These are phyloP conservation scores for Peltaster fructicola DNA, from an alignment of 2,329 filamentous ascomycete species.

Conservation along the genomic window DNA sequence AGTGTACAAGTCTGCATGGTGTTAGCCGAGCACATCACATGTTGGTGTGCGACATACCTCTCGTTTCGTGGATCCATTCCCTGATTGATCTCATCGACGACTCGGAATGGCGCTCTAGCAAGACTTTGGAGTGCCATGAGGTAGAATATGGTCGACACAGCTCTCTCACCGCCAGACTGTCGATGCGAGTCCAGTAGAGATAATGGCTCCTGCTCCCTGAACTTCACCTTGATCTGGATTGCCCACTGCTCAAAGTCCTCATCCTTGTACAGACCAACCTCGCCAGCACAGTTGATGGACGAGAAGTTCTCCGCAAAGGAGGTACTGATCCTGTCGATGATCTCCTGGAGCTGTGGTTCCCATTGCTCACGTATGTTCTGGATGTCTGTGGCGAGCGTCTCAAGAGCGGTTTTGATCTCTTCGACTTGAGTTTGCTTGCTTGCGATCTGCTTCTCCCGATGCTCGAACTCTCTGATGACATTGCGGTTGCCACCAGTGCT, in stretches of 20 bases:
- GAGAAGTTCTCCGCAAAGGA: constrained; percentile 89
- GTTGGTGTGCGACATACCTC: constrained; percentile 27
- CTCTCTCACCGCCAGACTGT: constrained; percentile 88
- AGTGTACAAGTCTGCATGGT: constrained; percentile 58
- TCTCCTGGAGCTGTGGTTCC: constrained; percentile 66
- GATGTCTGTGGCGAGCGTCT: constrained; percentile 41
- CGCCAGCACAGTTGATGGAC: constrained; percentile 83
- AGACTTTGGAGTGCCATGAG: constrained; percentile 94
- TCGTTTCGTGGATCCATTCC: constrained; percentile 99
- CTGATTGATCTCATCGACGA: constrained; percentile 98
- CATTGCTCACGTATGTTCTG: constrained; percentile 49
- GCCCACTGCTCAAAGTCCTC: constrained; percentile 85
- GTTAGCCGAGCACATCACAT: constrained; percentile 3
- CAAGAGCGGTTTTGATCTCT: constrained; percentile 36
- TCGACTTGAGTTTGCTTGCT: constrained; percentile 43
- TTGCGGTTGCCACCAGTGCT: constrained; percentile 52
- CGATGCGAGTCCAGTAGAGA: constrained; percentile 78
- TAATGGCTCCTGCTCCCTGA: constrained; percentile 68
- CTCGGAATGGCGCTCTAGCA: constrained; percentile 85
- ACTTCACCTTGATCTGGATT: constrained; percentile 86
- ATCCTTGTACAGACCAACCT: constrained; percentile 75
- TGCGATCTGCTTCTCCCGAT: constrained; percentile 52
- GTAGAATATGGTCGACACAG: constrained; percentile 96
- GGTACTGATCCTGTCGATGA: constrained; percentile 67
- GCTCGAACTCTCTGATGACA: constrained; percentile 61